phyloP scores from a whole-genome alignment of 2,329 filamentous ascomycete species.

The Didymella keratinophila region DNA sequence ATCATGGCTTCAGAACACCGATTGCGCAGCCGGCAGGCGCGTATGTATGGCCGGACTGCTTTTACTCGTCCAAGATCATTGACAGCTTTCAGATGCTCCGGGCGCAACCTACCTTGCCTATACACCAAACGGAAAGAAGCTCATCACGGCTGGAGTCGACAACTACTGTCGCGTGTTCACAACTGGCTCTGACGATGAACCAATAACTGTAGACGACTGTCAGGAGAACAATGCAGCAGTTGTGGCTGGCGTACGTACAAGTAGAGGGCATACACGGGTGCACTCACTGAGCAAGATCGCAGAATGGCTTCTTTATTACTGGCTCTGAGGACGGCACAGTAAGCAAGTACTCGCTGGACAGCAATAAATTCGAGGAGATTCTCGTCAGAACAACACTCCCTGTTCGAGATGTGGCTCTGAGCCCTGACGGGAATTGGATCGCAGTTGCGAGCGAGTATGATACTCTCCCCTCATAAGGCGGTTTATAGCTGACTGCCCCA shows the following conservation, averaged over 20 bases:
- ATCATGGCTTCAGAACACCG: conserved; percentile 30
- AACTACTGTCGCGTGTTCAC: conserved; percentile 93
- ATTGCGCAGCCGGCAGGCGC: conserved; percentile 44
- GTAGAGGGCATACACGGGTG: neutral
- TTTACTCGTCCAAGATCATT: conserved; percentile 14
- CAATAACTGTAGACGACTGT: conserved; percentile 88
- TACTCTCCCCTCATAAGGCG: neutral
- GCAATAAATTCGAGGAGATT: conserved; percentile 78
- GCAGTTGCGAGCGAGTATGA: conserved; percentile 91
- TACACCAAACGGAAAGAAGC: conserved; percentile 83
- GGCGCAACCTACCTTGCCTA: conserved; percentile 89
- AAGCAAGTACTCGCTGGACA: conserved; percentile 84
- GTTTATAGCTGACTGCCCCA: conserved; percentile 46
- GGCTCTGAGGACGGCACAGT: conserved; percentile 97
- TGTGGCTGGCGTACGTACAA: conserved; percentile 66
- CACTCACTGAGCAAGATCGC: conserved; percentile 27
- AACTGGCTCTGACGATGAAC: conserved; percentile 90
- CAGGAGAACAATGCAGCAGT: conserved; percentile 86
- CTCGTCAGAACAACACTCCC: conserved; percentile 85
- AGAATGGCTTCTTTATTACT: conserved; percentile 84
- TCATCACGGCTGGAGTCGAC: conserved; percentile 92
- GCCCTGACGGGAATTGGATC: conserved; percentile 82
- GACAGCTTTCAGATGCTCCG: conserved; percentile 69
- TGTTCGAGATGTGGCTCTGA: conserved; percentile 84
- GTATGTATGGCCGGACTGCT: conserved; percentile 26